phyloP scores from a whole-genome alignment of 2,329 filamentous ascomycete species.

The Bipolaris cookei region DNA sequence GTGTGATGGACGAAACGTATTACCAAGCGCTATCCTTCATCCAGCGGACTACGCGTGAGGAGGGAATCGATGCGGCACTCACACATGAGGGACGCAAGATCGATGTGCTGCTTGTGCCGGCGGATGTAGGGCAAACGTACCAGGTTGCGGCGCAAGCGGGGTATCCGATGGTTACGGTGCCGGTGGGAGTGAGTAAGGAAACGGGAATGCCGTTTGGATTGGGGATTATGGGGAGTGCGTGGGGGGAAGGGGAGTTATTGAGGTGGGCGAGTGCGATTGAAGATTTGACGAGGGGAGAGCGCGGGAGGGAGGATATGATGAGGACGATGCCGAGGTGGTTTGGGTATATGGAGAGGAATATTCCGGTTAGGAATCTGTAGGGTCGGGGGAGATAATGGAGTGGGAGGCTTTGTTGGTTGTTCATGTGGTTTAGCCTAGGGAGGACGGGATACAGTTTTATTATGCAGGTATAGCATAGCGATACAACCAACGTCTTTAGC shows the following conservation, averaged over 20 bases:
- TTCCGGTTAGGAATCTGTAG: conserved; percentile 42
- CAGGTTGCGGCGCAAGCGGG: conserved; percentile 77
- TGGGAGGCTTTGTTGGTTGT: not conserved
- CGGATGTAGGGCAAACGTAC: conserved; percentile 70
- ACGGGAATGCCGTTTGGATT: conserved; percentile 56
- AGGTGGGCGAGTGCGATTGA: conserved; percentile 62
- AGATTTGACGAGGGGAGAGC: conserved; percentile 40
- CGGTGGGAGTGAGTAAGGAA: conserved; percentile 61
- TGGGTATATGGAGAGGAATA: conserved; percentile 48
- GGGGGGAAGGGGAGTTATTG: conserved; percentile 64
- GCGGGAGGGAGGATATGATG: conserved; percentile 1
- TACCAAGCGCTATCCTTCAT: conserved; percentile 69
- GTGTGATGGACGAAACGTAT: conserved; percentile 69
- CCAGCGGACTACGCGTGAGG: conserved; percentile 63
- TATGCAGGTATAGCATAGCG: not conserved
- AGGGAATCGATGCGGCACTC: conserved; percentile 74
- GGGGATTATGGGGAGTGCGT: conserved; percentile 64
- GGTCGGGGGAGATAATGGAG: too few species aligned
- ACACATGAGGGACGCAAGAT: conserved; percentile 54
- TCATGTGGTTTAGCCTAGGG: not conserved
- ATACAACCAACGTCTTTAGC: not conserved
- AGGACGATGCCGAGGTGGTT: conserved; percentile 28
- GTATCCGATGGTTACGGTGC: conserved; percentile 74
- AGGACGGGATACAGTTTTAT: too few species aligned
- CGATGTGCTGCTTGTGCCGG: conserved; percentile 70